Conservation (phyloP, 2,329 filamentous ascomycete genomes). For the Aspergillus hiratsukae region DNA sequence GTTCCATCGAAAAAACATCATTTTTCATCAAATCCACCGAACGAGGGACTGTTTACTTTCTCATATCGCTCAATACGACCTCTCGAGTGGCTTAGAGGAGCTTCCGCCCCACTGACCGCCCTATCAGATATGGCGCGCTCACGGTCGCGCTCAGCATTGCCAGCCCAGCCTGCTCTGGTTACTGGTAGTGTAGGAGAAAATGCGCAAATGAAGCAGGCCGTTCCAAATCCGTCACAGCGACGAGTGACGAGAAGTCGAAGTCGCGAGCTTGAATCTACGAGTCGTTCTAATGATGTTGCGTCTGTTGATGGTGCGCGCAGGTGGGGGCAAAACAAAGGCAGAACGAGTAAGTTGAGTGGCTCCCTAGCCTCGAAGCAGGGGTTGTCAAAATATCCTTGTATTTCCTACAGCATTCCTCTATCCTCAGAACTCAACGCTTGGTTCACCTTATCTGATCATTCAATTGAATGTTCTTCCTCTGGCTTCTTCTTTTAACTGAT, state of each 20-base stretch:
- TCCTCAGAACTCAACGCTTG: background rate
- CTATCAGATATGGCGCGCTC: background rate
- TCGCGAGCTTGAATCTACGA: constrained; percentile 24
- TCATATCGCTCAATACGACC: background rate
- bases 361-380: background rate
- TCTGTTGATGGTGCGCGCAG: background rate
- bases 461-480: background rate
- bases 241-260: constrained; percentile 38
- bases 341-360: constrained; percentile 3
- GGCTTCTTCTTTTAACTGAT: background rate
- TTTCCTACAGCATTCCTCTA: background rate
- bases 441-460: background rate
- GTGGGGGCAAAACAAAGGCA: constrained; percentile 7
- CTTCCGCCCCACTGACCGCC: background rate
- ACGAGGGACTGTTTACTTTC: background rate
- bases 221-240: constrained; percentile 2
- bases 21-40: background rate
- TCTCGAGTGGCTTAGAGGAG: background rate
- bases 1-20: background rate
- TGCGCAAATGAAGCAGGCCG: background rate
- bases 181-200: background rate
- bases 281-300: constrained; percentile 1
- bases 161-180: background rate
- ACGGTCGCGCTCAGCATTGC: background rate
- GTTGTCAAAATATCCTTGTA: background rate